Evolutionary conservation across 2,329 filamentous ascomycete genomes (phyloP).

Genomic region (Ascochyta clinopodiicola): DNA sequence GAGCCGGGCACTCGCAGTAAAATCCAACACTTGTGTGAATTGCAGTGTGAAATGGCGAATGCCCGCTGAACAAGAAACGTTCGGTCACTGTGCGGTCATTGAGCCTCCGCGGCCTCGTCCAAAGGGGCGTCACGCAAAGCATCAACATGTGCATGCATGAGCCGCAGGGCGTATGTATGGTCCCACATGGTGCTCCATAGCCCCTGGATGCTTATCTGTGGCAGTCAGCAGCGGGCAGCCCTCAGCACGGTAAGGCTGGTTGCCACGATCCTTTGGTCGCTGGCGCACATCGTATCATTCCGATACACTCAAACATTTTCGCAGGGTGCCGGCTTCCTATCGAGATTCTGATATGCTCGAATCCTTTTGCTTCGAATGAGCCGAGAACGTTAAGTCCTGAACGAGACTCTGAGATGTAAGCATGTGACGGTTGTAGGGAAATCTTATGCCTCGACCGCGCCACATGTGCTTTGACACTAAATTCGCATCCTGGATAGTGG

Average conservation of each 20-base stretch:
- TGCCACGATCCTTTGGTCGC: neutral
- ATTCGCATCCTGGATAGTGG: neutral
- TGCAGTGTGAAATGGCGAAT: too few species aligned
- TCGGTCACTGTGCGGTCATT: neutral
- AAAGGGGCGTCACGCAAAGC: neutral
- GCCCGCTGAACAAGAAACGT: too few species aligned
- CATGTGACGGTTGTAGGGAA: conserved; percentile 5
- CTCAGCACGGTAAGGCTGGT: neutral
- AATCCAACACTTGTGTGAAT: too few species aligned
- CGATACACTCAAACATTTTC: neutral
- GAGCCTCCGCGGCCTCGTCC: neutral
- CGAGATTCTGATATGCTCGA: neutral
- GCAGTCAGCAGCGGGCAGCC: conserved; percentile 5
- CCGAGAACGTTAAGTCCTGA: neutral
- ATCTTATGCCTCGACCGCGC: neutral
- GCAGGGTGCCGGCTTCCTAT: conserved; percentile 8
- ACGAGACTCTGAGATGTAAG: neutral
- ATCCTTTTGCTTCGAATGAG: neutral
- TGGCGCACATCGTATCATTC: neutral
- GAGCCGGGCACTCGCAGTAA: too few species aligned
- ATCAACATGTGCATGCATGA: neutral
- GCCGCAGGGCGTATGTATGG: conserved; percentile 5
- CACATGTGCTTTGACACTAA: conserved; percentile 1
- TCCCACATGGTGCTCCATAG: conserved; percentile 6
- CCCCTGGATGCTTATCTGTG: conserved; percentile 15